Percentiles rank a stretch among this genome's conserved stretches.
Conservation (phyloP, 1,284 basidiomycete species). For the Lentinus polychrous region DNA sequence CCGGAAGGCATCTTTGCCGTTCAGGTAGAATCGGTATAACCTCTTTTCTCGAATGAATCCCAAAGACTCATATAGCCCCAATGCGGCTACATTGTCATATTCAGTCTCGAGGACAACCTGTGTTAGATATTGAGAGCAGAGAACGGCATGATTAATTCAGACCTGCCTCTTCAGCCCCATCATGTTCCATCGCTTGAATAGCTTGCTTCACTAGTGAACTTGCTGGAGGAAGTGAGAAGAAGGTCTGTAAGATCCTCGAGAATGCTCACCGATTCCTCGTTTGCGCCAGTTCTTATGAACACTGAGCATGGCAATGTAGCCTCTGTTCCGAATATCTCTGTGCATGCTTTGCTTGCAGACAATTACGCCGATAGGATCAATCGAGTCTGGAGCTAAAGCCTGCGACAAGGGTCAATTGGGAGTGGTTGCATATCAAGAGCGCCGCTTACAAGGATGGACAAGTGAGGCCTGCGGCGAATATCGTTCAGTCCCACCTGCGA, state of each 20-base stretch:
- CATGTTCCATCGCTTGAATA: conserved; percentile 1
- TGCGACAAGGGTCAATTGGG: conserved; percentile 18
- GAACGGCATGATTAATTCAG: background rate
- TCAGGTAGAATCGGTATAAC: conserved; percentile 92
- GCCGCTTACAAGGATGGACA: conserved; percentile 79
- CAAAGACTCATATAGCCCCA: conserved; percentile 85
- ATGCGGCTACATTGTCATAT: conserved; percentile 83
- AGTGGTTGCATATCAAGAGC: background rate
- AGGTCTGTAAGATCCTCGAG: background rate
- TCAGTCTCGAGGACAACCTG: conserved; percentile 97
- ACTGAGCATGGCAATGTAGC: conserved; percentile 98
- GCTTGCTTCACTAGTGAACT: conserved; percentile 1
- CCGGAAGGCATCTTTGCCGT: conserved; percentile 82
- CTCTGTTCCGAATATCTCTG: conserved; percentile 69
- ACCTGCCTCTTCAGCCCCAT: conserved; percentile 2
- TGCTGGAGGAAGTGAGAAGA: background rate
- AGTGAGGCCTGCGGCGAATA: conserved; percentile 69
- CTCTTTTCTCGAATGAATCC: conserved; percentile 97
- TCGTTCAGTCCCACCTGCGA: background rate
- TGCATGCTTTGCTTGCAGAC: conserved; percentile 95
- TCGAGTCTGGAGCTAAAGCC: conserved; percentile 53
- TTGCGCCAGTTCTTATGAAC: conserved; percentile 78
- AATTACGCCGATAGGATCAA: conserved; percentile 79
- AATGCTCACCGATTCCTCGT: conserved; percentile 77
- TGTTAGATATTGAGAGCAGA: background rate